A percentile compares a stretch with the other conserved stretches of the same genome.
Evolutionary conservation across 257 asterid genomes (phyloP).

Genomic region (Solanum clarkiae): DNA sequence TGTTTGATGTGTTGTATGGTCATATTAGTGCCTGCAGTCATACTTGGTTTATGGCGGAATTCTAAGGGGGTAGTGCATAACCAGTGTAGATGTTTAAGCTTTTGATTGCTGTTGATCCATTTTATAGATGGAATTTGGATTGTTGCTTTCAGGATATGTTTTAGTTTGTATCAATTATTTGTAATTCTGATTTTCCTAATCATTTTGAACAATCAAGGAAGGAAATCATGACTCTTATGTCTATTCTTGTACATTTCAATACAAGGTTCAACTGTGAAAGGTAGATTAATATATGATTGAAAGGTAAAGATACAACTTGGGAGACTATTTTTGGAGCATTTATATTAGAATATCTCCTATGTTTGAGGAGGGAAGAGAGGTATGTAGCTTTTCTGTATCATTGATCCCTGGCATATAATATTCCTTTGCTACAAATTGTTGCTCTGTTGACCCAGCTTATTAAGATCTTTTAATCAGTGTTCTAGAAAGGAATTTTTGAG

Average conservation of each 20-base stretch:
- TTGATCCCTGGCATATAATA: background rate
- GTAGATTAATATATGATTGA: background rate
- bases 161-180: background rate
- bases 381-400: background rate
- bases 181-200: background rate
- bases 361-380: background rate
- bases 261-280: background rate
- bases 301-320: background rate
- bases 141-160: background rate
- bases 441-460: background rate
- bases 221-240: background rate
- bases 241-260: background rate
- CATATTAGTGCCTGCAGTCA: background rate
- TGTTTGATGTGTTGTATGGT: background rate
- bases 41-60: background rate
- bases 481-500: background rate
- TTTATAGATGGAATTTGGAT: background rate
- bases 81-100: background rate
- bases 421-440: background rate
- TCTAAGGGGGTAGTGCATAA: background rate
- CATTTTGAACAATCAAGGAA: background rate
- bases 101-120: background rate
- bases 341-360: background rate
- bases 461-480: background rate
- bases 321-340: background rate